Evolutionary conservation across 2,329 filamentous ascomycete species (phyloP).

Genomic region (Fusarium solani-melongenae): DNA sequence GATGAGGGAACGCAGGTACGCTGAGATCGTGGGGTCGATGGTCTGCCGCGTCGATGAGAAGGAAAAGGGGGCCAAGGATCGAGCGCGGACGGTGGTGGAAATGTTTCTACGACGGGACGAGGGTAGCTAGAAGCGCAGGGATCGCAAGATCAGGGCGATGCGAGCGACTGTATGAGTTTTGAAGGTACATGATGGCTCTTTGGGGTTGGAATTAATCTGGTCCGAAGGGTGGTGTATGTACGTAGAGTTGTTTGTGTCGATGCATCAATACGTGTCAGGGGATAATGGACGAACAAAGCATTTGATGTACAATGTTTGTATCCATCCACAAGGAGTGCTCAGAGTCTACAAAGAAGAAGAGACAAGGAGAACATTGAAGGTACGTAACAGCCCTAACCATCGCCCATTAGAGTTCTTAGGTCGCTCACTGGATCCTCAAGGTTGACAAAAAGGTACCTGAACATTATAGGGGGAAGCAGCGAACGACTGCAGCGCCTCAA

Average conservation of each 20-base stretch:
- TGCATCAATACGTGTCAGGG: conserved; percentile 7
- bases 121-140: conserved; percentile 44
- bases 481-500: neutral
- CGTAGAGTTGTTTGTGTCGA: conserved; percentile 12
- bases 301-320: neutral
- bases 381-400: neutral
- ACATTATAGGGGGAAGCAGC: neutral
- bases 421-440: neutral
- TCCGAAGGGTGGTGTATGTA: neutral
- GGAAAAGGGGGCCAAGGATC: conserved; percentile 71
- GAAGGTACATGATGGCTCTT: neutral
- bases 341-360: conserved; percentile 12
- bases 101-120: conserved; percentile 65
- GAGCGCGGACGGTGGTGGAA: conserved; percentile 74
- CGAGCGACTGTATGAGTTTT: conserved; percentile 28
- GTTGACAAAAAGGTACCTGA: neutral
- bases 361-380: neutral
- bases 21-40: conserved; percentile 71
- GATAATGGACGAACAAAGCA: neutral
- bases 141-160: conserved; percentile 21
- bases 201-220: conserved; percentile 19
- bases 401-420: neutral
- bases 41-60: conserved; percentile 68
- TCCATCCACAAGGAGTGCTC: neutral
- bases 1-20: conserved; percentile 69